Evolutionary conservation across 202 grass and related monocot genomes (phyloP).

Genomic region (Brachypodium distachyon): DNA sequence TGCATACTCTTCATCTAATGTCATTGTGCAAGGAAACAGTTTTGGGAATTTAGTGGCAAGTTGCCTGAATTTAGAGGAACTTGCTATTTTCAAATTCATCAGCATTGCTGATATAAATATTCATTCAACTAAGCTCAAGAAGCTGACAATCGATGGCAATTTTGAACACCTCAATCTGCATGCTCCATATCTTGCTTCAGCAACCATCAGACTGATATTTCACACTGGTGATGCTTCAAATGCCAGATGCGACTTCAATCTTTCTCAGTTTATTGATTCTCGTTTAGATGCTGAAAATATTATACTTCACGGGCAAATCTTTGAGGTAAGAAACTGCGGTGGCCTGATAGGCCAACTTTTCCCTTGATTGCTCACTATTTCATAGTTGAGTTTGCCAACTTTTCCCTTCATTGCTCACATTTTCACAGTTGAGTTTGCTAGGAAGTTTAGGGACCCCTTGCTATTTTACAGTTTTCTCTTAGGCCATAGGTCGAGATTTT

Average conservation of each 20-base stretch:
- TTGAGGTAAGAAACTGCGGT: conserved; percentile 26
- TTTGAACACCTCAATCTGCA: conserved; percentile 40
- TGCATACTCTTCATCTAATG: conserved; percentile 39
- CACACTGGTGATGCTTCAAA: background rate
- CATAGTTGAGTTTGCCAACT: too few species aligned
- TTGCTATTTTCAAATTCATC: conserved; percentile 26
- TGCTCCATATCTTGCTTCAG: conserved; percentile 24
- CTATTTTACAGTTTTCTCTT: conserved; percentile 29
- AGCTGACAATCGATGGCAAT: conserved; percentile 28
- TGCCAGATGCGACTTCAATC: conserved; percentile 11
- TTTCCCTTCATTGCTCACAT: too few species aligned
- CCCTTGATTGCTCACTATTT: background rate
- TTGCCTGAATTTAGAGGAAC: conserved; percentile 35
- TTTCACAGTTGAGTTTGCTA: too few species aligned
- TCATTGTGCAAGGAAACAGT: conserved; percentile 17
- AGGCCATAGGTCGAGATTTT: too few species aligned
- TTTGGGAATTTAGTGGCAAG: conserved; percentile 43
- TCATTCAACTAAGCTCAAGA: conserved; percentile 34
- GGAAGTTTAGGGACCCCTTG: background rate
- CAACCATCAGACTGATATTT: background rate
- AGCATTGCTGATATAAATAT: conserved; percentile 42
- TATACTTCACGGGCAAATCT: background rate
- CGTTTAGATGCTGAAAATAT: conserved; percentile 33
- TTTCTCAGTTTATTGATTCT: conserved; percentile 25
- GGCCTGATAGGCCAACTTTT: background rate